Evolutionary conservation across 768 basidiomycete genomes (phyloP).

Genomic region (Agrocybe pediades): DNA sequence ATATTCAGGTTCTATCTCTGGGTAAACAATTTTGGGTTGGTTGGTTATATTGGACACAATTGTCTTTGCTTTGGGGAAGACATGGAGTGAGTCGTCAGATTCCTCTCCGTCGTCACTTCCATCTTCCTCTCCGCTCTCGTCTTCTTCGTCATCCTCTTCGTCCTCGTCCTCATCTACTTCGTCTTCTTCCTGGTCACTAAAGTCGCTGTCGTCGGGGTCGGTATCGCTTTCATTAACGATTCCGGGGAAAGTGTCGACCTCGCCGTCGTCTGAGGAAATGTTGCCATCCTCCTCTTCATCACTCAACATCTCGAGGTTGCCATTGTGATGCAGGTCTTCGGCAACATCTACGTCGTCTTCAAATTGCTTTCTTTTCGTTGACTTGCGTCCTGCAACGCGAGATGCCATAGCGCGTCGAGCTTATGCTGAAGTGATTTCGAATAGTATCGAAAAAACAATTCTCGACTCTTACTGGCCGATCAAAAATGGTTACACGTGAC

Average conservation of each 20-base stretch:
- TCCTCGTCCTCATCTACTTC: constrained; percentile 39
- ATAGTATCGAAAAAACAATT: constrained; percentile 21
- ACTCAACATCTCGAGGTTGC: constrained; percentile 69
- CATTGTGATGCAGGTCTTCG: constrained; percentile 37
- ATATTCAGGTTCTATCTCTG: constrained; percentile 88
- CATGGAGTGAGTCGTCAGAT: constrained; percentile 49
- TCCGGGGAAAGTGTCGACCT: constrained; percentile 75
- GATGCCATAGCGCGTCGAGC: constrained; percentile 13
- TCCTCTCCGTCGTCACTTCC: constrained; percentile 37
- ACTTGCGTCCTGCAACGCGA: constrained; percentile 31
- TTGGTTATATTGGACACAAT: constrained; percentile 82
- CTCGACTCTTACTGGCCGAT: constrained; percentile 12
- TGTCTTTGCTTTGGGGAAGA: constrained; percentile 67
- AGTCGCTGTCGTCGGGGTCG: constrained; percentile 40
- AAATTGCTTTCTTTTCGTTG: constrained; percentile 61
- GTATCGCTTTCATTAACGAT: constrained; percentile 59
- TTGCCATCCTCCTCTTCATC: constrained; percentile 64
- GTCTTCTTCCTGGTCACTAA: too few relatives aligned
- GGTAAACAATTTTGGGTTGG: constrained; percentile 80
- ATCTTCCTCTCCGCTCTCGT: constrained; percentile 43
- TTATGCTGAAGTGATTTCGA: neutral
- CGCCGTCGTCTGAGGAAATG: constrained; percentile 53
- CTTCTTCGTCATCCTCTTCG: constrained; percentile 35
- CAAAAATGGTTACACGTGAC: constrained; percentile 22
- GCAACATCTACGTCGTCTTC: constrained; percentile 37